phyloP scores from a whole-genome alignment of 805 yeast genomes.

The Citeromyces matritensis region DNA sequence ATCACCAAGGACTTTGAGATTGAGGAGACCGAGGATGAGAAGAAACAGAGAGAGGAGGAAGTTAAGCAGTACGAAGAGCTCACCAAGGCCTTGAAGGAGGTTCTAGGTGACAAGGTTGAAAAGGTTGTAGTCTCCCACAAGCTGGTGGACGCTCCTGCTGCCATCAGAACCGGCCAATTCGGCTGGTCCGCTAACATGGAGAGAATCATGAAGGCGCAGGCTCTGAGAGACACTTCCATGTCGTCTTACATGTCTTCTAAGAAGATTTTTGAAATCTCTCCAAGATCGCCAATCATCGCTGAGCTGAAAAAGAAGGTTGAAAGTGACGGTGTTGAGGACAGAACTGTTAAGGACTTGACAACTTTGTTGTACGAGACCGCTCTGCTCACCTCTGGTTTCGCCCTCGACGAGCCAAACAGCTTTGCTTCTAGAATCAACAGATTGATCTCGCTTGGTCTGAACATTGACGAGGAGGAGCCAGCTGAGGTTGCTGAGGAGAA shows the following conservation, averaged over 20 bases:
- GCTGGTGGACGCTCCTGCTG: constrained; percentile 98
- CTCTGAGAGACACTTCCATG: constrained; percentile 97
- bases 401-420: constrained; percentile 95
- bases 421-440: constrained; percentile 98
- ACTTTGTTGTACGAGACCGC: constrained; percentile 96
- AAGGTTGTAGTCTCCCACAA: constrained; percentile 97
- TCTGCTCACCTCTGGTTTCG: constrained; percentile 94
- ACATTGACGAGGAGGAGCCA: constrained; percentile 76
- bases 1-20: constrained; percentile 98
- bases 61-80: constrained; percentile 83
- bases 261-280: constrained; percentile 98
- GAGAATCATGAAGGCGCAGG: constrained; percentile 99
- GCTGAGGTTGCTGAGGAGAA: constrained; percentile 28
- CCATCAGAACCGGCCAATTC: constrained; percentile 98
- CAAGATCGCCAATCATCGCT: constrained; percentile 87
- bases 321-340: constrained; percentile 93
- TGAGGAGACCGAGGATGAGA: constrained; percentile 98
- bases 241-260: constrained; percentile 98
- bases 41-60: constrained; percentile 86
- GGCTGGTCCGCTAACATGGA: constrained; percentile 99
- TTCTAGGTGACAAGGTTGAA: constrained; percentile 97
- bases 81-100: constrained; percentile 91
- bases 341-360: constrained; percentile 96
- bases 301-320: constrained; percentile 96
- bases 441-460: constrained; percentile 93